These are phyloP conservation scores for Pichia sporocuriosa DNA, from an alignment of 805 yeast species.

Conservation along the genomic window DNA sequence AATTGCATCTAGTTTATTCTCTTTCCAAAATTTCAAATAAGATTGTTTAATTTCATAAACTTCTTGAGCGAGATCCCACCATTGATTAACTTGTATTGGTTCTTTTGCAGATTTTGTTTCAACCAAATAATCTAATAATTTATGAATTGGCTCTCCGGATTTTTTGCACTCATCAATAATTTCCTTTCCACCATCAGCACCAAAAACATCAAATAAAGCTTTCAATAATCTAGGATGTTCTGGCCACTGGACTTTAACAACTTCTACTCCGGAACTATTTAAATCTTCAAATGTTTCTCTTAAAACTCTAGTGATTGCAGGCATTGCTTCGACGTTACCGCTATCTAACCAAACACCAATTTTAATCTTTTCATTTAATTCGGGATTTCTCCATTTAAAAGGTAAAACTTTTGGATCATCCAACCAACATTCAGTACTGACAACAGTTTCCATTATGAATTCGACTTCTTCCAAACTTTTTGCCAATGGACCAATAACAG, in stretches of 20 bases:
- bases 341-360: conserved; percentile 41
- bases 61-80: conserved; percentile 37
- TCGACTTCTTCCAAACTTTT: conserved; percentile 44
- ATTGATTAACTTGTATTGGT: conserved; percentile 21
- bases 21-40: conserved; percentile 31
- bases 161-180: conserved; percentile 15
- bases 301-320: conserved; percentile 45
- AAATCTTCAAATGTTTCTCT: conserved; percentile 23
- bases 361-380: conserved; percentile 26
- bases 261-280: conserved; percentile 31
- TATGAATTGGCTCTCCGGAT: conserved; percentile 23
- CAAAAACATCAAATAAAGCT: conserved; percentile 30
- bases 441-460: conserved; percentile 36
- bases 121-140: conserved; percentile 17
- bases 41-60: conserved; percentile 28
- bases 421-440: conserved; percentile 39
- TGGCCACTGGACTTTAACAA: conserved; percentile 42
- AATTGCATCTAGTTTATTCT: conserved; percentile 34
- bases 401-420: conserved; percentile 40
- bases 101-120: not conserved
- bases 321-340: conserved; percentile 39
- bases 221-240: conserved; percentile 28
- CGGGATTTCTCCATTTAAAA: conserved; percentile 37
- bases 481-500: conserved; percentile 52
- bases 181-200: conserved; percentile 37